A percentile compares a stretch with the other conserved stretches of the same genome.
phyloP scores from a whole-genome alignment of 2,329 filamentous ascomycete species.

The Exophiala aquamarina region DNA sequence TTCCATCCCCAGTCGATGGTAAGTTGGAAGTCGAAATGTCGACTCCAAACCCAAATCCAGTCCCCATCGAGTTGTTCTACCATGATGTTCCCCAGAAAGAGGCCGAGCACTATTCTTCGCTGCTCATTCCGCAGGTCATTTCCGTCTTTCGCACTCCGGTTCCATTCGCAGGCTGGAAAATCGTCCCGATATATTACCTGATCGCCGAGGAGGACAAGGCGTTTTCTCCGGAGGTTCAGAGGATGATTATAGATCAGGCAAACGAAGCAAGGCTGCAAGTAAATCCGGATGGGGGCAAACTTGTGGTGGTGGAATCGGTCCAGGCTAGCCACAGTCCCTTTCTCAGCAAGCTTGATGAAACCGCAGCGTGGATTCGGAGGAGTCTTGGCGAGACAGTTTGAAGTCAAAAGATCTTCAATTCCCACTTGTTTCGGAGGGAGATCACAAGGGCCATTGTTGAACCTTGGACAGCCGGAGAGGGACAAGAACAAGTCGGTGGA shows the following conservation, averaged over 20 bases:
- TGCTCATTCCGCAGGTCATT: conserved; percentile 34
- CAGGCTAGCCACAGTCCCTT: conserved; percentile 9
- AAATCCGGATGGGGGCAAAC: background rate
- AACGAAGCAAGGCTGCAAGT: background rate
- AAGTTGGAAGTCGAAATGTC: conserved; percentile 1
- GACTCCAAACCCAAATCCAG: background rate
- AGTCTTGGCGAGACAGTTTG: conserved; percentile 2
- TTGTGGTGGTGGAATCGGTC: conserved; percentile 1
- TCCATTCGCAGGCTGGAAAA: conserved; percentile 30
- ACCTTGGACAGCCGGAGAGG: no score
- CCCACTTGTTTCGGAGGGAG: no score
- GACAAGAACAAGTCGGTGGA: no score
- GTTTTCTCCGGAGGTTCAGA: conserved; percentile 33
- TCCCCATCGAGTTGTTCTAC: conserved; percentile 29
- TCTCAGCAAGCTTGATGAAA: conserved; percentile 9
- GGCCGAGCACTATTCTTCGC: conserved; percentile 31
- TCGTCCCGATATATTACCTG: conserved; percentile 31
- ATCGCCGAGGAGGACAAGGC: conserved; percentile 34
- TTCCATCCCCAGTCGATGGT: background rate
- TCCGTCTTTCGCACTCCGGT: conserved; percentile 31
- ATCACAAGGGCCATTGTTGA: no score
- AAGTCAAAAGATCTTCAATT: no score
- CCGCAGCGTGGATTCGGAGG: conserved; percentile 5
- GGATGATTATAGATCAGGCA: conserved; percentile 34
- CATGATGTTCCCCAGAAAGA: conserved; percentile 31